Percentiles rank a stretch among this genome's conserved stretches.
These are phyloP conservation scores for Lactarius quietus DNA, from an alignment of 768 basidiomycete species.

Conservation along the genomic window DNA sequence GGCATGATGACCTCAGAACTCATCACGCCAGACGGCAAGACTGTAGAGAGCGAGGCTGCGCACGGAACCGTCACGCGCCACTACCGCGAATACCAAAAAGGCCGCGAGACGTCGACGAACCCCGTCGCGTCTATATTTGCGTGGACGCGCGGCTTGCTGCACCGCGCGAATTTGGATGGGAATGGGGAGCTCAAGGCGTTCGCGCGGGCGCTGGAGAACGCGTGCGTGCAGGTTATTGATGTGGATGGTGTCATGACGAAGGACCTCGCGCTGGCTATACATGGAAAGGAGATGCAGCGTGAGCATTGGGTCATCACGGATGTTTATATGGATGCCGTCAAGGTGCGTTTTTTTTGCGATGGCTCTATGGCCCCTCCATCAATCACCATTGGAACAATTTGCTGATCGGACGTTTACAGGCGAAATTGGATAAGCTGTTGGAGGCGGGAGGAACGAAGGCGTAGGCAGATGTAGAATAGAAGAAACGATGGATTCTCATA, in stretches of 20 bases:
- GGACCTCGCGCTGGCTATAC: constrained; percentile 91
- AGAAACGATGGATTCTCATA: neutral
- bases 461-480: neutral
- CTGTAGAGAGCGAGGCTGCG: constrained; percentile 94
- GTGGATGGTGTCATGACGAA: constrained; percentile 93
- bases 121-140: constrained; percentile 98
- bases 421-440: constrained; percentile 17
- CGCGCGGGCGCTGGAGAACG: constrained; percentile 74
- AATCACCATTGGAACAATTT: neutral
- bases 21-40: constrained; percentile 89
- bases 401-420: neutral
- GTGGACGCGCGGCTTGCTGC: constrained; percentile 93
- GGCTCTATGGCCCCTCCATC: no score
- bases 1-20: constrained; percentile 99
- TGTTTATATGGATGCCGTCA: constrained; percentile 90
- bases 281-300: constrained; percentile 86
- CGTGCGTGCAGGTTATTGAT: constrained; percentile 91
- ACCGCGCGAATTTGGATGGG: constrained; percentile 87
- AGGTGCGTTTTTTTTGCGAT: constrained; percentile 50
- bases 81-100: constrained; percentile 97
- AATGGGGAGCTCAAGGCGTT: constrained; percentile 74
- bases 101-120: constrained; percentile 97
- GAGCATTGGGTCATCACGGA: constrained; percentile 97
- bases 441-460: neutral
- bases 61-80: constrained; percentile 96